Base-by-base conservation (phyloP, 2,329 filamentous ascomycete species). In the Colletotrichum chrysophilum region DNA sequence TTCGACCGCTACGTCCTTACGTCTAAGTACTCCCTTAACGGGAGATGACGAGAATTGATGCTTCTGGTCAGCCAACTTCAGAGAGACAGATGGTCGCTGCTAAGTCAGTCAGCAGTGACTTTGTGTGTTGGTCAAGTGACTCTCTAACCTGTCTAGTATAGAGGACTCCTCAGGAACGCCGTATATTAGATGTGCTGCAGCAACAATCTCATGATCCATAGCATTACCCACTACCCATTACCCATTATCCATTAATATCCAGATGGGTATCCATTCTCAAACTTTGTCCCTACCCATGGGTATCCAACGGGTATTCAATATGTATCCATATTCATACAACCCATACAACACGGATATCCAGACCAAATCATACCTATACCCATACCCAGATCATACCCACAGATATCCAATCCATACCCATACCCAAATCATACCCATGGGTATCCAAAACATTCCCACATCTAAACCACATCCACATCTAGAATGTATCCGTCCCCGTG, bases 51-150 rank as follows among this genome's bases (percentile, higher is more conserved):
- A 48, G 10, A 43, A n/a, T n/a, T 21, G 4, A n/a, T 21, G 38
- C 5, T 3, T 7, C 12, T 12, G 1, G n/a, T n/a, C 5, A 12
- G 9, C 5, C 2, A 43, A n/a, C 38, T 43, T 2, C 18, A 4
- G 4, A 38, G 4, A 43, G 36, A 43, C 8, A 43, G 9, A 1
- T 43, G 36, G 5, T 6, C 38, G 6, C 38, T 12, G 9, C 9
- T n/a, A 48, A 48, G 9, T 48, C 38, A 6, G 18, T 48, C 9
- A 48, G 12, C 18, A n/a, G 18, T 48, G 5, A n/a, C 38, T 48
- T 12, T 48, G 5, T 48, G 18, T 48, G 18, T 12, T 48, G 2
- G 0, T 48, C 2, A n/a, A 48, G 6, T 3, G 1, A 48, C 38
- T 12, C 38, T 52, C n/a, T 13, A 2, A 24, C 2, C 6, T 52